These are phyloP conservation scores for Aurantiochytrium sp. DNA, from an alignment of 108 stramenopile genomes.

Conservation along the genomic window DNA sequence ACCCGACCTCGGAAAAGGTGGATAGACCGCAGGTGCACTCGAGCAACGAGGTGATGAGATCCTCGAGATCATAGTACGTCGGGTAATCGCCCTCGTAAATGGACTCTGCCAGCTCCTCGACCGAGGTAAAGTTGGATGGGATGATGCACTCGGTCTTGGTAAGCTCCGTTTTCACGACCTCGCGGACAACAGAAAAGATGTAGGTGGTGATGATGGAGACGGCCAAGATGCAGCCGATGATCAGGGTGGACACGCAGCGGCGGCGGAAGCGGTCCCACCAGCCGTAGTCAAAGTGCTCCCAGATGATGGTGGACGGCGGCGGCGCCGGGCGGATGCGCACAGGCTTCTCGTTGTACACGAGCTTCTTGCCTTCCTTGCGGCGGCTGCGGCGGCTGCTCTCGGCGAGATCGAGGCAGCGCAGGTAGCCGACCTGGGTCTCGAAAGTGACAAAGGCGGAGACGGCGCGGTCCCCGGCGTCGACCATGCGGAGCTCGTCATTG, in stretches of 20 bases:
- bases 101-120: background rate
- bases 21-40: conserved; percentile 8
- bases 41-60: background rate
- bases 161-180: background rate
- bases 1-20: background rate
- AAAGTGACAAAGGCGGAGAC: conserved; percentile 20
- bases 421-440: background rate
- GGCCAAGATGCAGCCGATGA: conserved; percentile 28
- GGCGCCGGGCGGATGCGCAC: conserved; percentile 44
- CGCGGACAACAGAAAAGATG: background rate
- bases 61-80: background rate
- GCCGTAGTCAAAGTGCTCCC: conserved; percentile 49
- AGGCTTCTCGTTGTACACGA: conserved; percentile 9
- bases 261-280: conserved; percentile 32
- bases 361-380: background rate
- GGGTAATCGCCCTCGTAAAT: background rate
- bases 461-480: background rate
- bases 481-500: background rate
- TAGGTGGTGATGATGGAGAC: conserved; percentile 37
- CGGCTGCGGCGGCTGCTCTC: background rate
- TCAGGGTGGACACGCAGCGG: background rate
- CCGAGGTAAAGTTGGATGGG: background rate
- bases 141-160: background rate
- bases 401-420: background rate
- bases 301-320: conserved; percentile 54